Base-by-base conservation (phyloP, 192 early-diverging fungal species). In the Rhizophagus clarus region DNA sequence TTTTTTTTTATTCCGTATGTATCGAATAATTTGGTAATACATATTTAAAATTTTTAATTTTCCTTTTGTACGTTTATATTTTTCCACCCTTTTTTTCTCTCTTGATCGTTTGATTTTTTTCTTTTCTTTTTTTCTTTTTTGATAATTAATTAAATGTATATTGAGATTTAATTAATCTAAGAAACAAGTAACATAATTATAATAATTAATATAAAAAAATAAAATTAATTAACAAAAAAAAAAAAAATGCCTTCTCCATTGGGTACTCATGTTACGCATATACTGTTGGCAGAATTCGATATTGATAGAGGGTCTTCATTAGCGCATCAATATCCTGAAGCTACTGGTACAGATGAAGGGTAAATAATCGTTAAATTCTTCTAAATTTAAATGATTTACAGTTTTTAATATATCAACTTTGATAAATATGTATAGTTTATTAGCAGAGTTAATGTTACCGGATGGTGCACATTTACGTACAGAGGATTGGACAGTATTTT, bases 401-500 rank as follows among this genome's bases (percentile, higher is more conserved):
- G 7, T 45, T 15, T 15, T 34, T 71, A 24, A 61, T 60, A 17
- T 76, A 17, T 20, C 24, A 28, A 64, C 5, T 31, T 6, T 60
- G 12, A 76, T 24, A 24, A 45, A 28, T 26, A 61, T 63, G 17
- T 31, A 15, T 68, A 94, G 93, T 80, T 85, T 91, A n/a, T 85
- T 98, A 63, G 95, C 97, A n/a, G 97, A 98, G 76, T 91, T 97
- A 51, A 98, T 98, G 97, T 84, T 98, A 77, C 97, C 97, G 6
- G 97, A 98, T 83, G 97, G 97, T 4, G 94, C 96, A 22, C 97
- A 98, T 87, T 84, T 95, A n/a, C 89, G 96, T 28, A 90, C 96
- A 61, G 94, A 95, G 79, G 97, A 98, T 85, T 97, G 95, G 95
- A 97, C 96, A 24, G 91, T 96, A 79, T 97, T 98, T 76, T 94